Evolutionary conservation across 2,329 filamentous ascomycete genomes (phyloP).

Genomic region (Amauroascus verrucosus): DNA sequence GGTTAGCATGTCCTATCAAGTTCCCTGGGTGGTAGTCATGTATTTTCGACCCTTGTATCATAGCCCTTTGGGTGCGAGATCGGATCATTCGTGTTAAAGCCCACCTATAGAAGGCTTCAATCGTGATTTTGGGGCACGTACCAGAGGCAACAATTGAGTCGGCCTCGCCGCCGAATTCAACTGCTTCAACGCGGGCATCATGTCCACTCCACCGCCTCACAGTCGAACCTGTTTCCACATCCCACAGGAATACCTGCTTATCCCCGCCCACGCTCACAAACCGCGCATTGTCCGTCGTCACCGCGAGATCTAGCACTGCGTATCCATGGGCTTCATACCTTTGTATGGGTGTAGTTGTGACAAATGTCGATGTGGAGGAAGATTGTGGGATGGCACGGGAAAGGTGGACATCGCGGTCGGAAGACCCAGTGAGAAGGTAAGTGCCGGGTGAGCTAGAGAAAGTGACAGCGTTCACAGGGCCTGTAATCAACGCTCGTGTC

Average conservation of each 20-base stretch:
- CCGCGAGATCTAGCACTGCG: conserved; percentile 71
- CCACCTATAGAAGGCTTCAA: background rate
- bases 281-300: conserved; percentile 63
- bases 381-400: conserved; percentile 53
- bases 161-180: conserved; percentile 65
- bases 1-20: background rate
- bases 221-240: conserved; percentile 72
- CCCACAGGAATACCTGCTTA: conserved; percentile 86
- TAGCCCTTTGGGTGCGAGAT: background rate
- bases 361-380: conserved; percentile 30
- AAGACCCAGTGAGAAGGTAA: conserved; percentile 74
- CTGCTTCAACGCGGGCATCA: conserved; percentile 63
- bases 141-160: conserved; percentile 62
- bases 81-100: background rate
- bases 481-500: conserved; percentile 31
- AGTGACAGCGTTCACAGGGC: conserved; percentile 59
- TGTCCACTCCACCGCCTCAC: conserved; percentile 65
- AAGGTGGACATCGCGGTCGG: conserved; percentile 74
- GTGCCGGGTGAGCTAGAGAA: conserved; percentile 64
- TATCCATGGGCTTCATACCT: conserved; percentile 86
- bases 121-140: conserved; percentile 24
- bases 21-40: background rate
- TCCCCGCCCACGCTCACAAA: conserved; percentile 88
- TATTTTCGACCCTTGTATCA: background rate
- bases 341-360: conserved; percentile 56